Percentiles rank a stretch among this genome's conserved stretches.
These are phyloP conservation scores for Rhizodiscina lignyota DNA, from an alignment of 495 filamentous ascomycete genomes.

Conservation along the genomic window DNA sequence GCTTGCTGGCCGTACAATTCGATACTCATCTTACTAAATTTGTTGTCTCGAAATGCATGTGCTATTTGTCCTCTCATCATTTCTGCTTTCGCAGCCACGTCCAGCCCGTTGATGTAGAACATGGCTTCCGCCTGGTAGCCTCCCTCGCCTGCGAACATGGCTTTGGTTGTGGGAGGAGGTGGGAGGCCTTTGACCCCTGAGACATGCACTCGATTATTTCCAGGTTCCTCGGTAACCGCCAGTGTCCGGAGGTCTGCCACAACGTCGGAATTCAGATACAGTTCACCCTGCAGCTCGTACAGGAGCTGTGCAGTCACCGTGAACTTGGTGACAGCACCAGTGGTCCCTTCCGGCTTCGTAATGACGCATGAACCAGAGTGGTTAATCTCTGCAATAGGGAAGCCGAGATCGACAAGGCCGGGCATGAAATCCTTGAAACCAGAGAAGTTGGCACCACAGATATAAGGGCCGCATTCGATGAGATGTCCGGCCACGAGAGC, in stretches of 20 bases:
- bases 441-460: slow-evolving; percentile 38
- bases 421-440: slow-evolving; percentile 32
- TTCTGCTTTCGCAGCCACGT: slow-evolving; percentile 13
- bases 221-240: slow-evolving; percentile 23
- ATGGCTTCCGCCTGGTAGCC: neutral
- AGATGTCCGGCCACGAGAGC: slow-evolving; percentile 41
- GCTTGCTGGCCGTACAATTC: neutral
- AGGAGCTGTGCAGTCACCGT: slow-evolving; percentile 37
- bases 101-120: slow-evolving; percentile 11
- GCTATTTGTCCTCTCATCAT: slow-evolving; percentile 11
- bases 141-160: neutral
- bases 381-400: slow-evolving; percentile 41
- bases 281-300: slow-evolving; percentile 43
- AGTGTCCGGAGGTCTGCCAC: slow-evolving; percentile 33
- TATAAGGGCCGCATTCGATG: slow-evolving; percentile 39
- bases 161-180: neutral
- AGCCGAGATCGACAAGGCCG: slow-evolving; percentile 33
- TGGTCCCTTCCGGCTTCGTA: slow-evolving; percentile 17
- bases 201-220: slow-evolving; percentile 9
- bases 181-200: neutral
- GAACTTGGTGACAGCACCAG: slow-evolving; percentile 26
- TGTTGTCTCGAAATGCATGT: slow-evolving; percentile 2
- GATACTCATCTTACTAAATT: slow-evolving; percentile 1
- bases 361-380: slow-evolving; percentile 28
- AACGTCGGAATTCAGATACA: slow-evolving; percentile 41